Conservation (phyloP, 805 yeast species). For the Tetrapisispora namnaoensis region DNA sequence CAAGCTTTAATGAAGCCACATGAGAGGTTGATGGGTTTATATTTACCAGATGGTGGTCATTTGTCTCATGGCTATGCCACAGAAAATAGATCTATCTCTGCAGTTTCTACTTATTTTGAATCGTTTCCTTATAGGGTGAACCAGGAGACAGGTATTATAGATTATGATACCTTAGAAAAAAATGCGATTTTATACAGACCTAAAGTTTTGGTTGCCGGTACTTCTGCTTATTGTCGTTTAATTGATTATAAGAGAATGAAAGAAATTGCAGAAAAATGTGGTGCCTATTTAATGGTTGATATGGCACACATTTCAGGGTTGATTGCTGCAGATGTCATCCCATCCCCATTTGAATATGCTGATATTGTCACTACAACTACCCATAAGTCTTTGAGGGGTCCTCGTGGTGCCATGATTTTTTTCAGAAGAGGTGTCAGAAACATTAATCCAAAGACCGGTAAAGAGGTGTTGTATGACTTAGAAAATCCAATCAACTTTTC, state of each 20-base stretch:
- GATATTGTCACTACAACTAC: constrained; percentile 98
- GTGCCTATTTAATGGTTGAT: constrained; percentile 91
- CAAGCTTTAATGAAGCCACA: constrained; percentile 91
- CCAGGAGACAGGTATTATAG: constrained; percentile 86
- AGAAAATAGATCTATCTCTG: constrained; percentile 84
- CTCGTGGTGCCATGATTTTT: constrained; percentile 99
- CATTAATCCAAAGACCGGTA: constrained; percentile 80
- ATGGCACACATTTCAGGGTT: constrained; percentile 99
- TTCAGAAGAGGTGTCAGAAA: constrained; percentile 93
- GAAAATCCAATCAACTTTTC: constrained; percentile 95
- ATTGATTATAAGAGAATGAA: constrained; percentile 96
- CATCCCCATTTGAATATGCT: constrained; percentile 93
- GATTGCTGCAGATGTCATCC: constrained; percentile 90
- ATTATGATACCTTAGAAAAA: constrained; percentile 89
- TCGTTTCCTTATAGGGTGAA: constrained; percentile 97
- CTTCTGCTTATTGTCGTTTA: constrained; percentile 94
- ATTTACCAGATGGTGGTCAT: constrained; percentile 98
- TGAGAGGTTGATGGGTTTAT: constrained; percentile 96
- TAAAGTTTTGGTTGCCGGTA: constrained; percentile 93
- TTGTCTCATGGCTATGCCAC: constrained; percentile 98
- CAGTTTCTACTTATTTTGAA: constrained; percentile 92
- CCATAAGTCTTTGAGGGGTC: constrained; percentile 97
- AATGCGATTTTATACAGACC: constrained; percentile 91
- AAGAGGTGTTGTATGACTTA: constrained; percentile 81
- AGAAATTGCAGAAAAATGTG: constrained; percentile 92